Evolutionary conservation across 164 flowering plant genomes (phyloP).

Genomic region (Taxillus chinensis): DNA sequence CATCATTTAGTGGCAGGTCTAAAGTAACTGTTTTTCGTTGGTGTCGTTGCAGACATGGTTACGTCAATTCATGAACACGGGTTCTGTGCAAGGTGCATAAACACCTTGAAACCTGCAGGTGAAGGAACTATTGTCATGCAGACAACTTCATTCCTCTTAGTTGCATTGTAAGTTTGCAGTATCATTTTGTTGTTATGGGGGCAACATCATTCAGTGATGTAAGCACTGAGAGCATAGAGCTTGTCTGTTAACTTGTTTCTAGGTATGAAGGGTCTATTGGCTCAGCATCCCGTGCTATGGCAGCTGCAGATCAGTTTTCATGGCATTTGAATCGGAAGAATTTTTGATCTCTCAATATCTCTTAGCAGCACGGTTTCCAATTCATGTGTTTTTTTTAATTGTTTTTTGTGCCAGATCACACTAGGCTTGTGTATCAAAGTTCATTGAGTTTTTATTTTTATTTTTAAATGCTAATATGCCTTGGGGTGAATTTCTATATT

Average conservation of each 20-base stretch:
- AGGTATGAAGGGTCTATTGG: constrained; percentile 90
- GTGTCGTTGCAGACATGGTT: constrained; percentile 49
- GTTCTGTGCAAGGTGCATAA: constrained; percentile 80
- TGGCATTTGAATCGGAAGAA: constrained; percentile 47
- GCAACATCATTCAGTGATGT: not conserved
- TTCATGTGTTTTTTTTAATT: too few species aligned
- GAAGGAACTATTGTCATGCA: constrained; percentile 92
- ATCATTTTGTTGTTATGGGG: not conserved
- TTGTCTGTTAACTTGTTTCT: constrained; percentile 6
- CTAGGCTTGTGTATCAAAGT: too few species aligned
- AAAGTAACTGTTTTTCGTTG: not conserved
- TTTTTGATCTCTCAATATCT: constrained; percentile 18
- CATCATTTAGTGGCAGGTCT: not conserved
- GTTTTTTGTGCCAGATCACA: too few species aligned
- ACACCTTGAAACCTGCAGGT: constrained; percentile 67
- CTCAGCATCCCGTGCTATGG: constrained; percentile 83
- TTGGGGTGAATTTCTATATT: too few species aligned
- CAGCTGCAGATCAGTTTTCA: constrained; percentile 59
- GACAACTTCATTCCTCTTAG: constrained; percentile 62
- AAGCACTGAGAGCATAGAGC: not conserved
- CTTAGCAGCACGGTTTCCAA: not conserved
- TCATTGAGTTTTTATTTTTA: too few species aligned
- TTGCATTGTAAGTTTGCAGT: constrained; percentile 51
- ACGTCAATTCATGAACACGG: constrained; percentile 84
- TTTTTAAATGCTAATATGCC: too few species aligned